A percentile compares a stretch with the other conserved stretches of the same genome.
Evolutionary conservation across 805 yeast genomes (phyloP).

Genomic region (Myxozyma neglecta): DNA sequence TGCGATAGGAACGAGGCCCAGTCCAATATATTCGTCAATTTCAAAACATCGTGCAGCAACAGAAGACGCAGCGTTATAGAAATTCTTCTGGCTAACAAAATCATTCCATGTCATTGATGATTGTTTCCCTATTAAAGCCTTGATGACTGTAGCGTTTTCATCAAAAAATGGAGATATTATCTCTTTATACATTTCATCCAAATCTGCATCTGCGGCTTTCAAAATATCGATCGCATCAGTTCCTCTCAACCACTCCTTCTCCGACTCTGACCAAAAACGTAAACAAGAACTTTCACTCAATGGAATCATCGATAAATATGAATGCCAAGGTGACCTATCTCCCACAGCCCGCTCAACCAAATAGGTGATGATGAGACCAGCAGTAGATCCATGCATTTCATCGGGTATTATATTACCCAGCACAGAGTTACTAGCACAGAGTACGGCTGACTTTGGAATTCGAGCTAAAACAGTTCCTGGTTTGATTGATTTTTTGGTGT

Average conservation of each 20-base stretch:
- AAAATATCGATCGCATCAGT: constrained; percentile 65
- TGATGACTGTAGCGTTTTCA: constrained; percentile 12
- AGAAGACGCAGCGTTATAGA: constrained; percentile 54
- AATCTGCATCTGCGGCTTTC: constrained; percentile 53
- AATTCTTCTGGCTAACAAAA: constrained; percentile 33
- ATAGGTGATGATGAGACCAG: constrained; percentile 65
- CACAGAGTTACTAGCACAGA: constrained; percentile 43
- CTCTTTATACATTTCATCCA: constrained; percentile 43
- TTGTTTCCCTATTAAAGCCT: background rate
- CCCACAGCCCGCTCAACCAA: constrained; percentile 66
- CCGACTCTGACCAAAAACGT: constrained; percentile 60
- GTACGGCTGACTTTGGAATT: constrained; percentile 40
- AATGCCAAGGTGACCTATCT: constrained; percentile 76
- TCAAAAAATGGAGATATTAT: constrained; percentile 40
- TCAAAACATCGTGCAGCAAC: constrained; percentile 80
- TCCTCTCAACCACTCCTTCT: constrained; percentile 49
- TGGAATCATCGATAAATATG: constrained; percentile 58
- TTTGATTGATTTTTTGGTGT: constrained; percentile 30
- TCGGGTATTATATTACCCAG: constrained; percentile 64
- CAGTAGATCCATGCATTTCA: constrained; percentile 55
- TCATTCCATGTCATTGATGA: background rate
- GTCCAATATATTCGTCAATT: constrained; percentile 70
- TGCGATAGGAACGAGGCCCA: constrained; percentile 86
- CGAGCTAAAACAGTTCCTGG: constrained; percentile 34
- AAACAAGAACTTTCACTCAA: constrained; percentile 41